Percentiles rank a stretch among this genome's conserved stretches.
phyloP scores from a whole-genome alignment of 768 basidiomycete genomes.

The Leccinum disarticulatum region DNA sequence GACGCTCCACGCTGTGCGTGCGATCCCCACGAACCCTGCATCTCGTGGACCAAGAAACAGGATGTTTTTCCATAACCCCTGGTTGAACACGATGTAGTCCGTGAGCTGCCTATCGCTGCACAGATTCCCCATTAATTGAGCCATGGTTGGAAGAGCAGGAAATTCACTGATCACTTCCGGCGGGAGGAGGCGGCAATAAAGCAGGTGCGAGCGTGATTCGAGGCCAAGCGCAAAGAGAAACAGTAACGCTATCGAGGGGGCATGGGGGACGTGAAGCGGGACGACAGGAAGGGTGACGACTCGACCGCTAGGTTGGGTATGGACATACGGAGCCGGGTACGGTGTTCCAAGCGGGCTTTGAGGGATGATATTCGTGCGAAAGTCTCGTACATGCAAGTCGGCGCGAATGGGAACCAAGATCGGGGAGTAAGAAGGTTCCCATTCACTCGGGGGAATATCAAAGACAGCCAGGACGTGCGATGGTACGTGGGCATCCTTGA shows the following conservation, averaged over 20 bases:
- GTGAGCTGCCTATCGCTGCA: conserved; percentile 38
- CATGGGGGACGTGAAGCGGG: conserved; percentile 48
- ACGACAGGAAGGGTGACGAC: conserved; percentile 55
- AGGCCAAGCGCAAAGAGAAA: conserved; percentile 58
- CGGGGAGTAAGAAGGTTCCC: conserved; percentile 35
- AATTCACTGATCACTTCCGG: conserved; percentile 52
- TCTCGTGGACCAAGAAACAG: conserved; percentile 53
- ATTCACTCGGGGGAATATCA: conserved; percentile 30
- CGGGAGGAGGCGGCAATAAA: conserved; percentile 57
- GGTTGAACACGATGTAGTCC: conserved; percentile 40
- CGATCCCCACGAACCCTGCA: conserved; percentile 44
- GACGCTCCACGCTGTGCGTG: conserved; percentile 69
- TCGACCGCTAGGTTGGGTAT: conserved; percentile 22
- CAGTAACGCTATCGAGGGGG: conserved; percentile 52
- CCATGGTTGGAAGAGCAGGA: conserved; percentile 60
- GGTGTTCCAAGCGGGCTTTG: conserved; percentile 34
- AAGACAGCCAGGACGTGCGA: conserved; percentile 58
- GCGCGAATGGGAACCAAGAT: conserved; percentile 55
- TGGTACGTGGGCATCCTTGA: conserved; percentile 47
- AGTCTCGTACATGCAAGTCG: conserved; percentile 42
- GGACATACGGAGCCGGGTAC: conserved; percentile 31
- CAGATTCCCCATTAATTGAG: conserved; percentile 44
- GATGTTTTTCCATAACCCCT: conserved; percentile 68
- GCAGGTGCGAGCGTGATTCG: conserved; percentile 45
- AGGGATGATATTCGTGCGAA: conserved; percentile 37